These are phyloP conservation scores for Marsdenia floribunda DNA, from an alignment of 257 asterid species.

Conservation along the genomic window DNA sequence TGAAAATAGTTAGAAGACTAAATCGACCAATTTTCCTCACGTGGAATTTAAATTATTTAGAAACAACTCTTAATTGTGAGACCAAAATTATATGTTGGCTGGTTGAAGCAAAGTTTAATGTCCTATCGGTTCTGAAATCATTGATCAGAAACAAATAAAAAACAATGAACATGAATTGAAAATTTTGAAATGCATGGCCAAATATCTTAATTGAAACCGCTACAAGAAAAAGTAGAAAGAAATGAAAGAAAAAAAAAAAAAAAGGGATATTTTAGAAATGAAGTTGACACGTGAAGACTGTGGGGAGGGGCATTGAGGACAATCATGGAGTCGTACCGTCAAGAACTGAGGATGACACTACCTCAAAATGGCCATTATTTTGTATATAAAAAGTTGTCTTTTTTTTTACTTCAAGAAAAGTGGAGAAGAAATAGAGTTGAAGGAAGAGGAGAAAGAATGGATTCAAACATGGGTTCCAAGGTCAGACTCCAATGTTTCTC, in stretches of 20 bases:
- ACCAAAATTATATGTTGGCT: too few species aligned
- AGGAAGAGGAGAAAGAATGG: not conserved
- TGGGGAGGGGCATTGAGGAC: not conserved
- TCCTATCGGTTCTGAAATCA: too few species aligned
- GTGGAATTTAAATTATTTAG: too few species aligned
- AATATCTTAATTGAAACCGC: not conserved
- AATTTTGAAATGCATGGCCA: not conserved
- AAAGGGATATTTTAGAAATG: not conserved
- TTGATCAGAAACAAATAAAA: too few species aligned
- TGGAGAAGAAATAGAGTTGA: not conserved
- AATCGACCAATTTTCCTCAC: too few species aligned
- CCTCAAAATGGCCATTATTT: not conserved
- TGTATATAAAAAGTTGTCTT: not conserved
- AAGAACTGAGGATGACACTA: not conserved
- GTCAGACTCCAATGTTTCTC: not conserved
- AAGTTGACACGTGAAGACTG: conserved; percentile 1
- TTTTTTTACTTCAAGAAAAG: not conserved
- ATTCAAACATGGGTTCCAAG: not conserved
- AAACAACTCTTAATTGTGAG: too few species aligned
- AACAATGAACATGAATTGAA: too few species aligned
- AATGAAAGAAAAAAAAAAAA: too few species aligned
- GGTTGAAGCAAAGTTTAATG: too few species aligned
- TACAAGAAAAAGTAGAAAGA: too few species aligned
- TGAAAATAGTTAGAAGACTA: too few species aligned
- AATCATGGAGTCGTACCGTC: not conserved